Conservation (phyloP, 2,329 filamentous ascomycete species). For the Penicillium janthinellum region DNA sequence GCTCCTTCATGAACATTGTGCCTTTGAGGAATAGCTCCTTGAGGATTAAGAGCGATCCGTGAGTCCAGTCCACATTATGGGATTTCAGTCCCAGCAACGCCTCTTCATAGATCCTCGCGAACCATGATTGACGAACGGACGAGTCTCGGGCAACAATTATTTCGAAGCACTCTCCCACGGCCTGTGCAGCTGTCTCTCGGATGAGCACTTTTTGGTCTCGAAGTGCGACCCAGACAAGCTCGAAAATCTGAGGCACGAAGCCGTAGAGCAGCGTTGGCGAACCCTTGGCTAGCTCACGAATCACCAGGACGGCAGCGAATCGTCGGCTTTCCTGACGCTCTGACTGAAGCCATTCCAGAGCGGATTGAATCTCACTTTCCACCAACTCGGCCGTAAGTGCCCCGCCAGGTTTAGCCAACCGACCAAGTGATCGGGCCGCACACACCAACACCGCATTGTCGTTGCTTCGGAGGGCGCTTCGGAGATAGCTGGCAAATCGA, state of each 20-base stretch:
- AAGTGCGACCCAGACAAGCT: conserved; percentile 93
- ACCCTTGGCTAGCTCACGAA: conserved; percentile 87
- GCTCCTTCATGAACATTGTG: conserved; percentile 98
- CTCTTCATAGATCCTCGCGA: conserved; percentile 87
- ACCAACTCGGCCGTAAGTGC: conserved; percentile 94
- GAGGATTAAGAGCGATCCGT: conserved; percentile 89
- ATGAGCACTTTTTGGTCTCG: conserved; percentile 90
- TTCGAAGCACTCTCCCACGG: conserved; percentile 91
- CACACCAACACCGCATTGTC: conserved; percentile 89
- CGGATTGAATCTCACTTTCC: conserved; percentile 94
- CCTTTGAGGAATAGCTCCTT: conserved; percentile 92
- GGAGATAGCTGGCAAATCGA: conserved; percentile 87
- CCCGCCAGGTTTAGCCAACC: conserved; percentile 87
- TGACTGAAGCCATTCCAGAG: conserved; percentile 94
- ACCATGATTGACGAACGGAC: conserved; percentile 82
- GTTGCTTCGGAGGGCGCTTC: conserved; percentile 83
- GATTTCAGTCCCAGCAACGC: conserved; percentile 76
- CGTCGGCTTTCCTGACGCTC: conserved; percentile 90
- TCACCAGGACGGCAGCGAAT: conserved; percentile 87
- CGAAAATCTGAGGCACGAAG: conserved; percentile 92
- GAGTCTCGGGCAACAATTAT: conserved; percentile 93
- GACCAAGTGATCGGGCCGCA: conserved; percentile 84
- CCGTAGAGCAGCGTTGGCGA: conserved; percentile 94
- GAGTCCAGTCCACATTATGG: conserved; percentile 81
- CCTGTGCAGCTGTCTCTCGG: conserved; percentile 85